Evolutionary conservation across 176 grass and related monocot species (phyloP).

Genomic region (Alopecurus myosuroides): DNA sequence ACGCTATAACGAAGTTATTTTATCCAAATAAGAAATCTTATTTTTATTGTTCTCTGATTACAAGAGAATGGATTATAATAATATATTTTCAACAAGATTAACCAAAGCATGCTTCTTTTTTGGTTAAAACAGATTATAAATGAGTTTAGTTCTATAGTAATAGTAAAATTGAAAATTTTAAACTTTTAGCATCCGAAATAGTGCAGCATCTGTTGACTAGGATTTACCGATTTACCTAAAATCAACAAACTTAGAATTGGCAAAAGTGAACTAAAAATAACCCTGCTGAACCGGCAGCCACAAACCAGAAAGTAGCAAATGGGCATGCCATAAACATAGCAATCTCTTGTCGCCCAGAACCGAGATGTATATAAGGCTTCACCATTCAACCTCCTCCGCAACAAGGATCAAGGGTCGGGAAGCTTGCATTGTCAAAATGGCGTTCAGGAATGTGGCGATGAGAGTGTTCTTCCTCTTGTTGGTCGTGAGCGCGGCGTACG

Average conservation of each 20-base stretch:
- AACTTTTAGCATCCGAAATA: not conserved
- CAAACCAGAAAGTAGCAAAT: not conserved
- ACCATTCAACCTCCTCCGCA: not conserved
- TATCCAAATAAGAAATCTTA: too few species aligned
- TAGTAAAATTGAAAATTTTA: too few species aligned
- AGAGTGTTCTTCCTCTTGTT: not conserved
- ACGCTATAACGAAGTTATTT: too few species aligned
- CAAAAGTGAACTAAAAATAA: not conserved
- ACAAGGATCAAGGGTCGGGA: not conserved
- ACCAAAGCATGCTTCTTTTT: too few species aligned
- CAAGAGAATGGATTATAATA: too few species aligned
- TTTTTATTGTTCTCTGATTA: too few species aligned
- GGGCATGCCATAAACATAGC: not conserved
- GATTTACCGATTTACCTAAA: not conserved
- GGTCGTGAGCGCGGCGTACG: constrained; percentile 10
- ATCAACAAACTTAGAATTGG: not conserved
- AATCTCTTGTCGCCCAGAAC: not conserved
- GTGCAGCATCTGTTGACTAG: not conserved
- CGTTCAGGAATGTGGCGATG: not conserved
- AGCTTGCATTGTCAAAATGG: constrained; percentile 13
- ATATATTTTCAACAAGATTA: too few species aligned
- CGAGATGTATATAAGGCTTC: not conserved
- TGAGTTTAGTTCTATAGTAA: not conserved
- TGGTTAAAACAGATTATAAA: too few species aligned
- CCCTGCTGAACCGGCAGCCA: not conserved